Evolutionary conservation across 2,329 filamentous ascomycete species (phyloP), one percentile per base, ranked within the genome.

Genomic region (Diaporthe sp.): DNA sequence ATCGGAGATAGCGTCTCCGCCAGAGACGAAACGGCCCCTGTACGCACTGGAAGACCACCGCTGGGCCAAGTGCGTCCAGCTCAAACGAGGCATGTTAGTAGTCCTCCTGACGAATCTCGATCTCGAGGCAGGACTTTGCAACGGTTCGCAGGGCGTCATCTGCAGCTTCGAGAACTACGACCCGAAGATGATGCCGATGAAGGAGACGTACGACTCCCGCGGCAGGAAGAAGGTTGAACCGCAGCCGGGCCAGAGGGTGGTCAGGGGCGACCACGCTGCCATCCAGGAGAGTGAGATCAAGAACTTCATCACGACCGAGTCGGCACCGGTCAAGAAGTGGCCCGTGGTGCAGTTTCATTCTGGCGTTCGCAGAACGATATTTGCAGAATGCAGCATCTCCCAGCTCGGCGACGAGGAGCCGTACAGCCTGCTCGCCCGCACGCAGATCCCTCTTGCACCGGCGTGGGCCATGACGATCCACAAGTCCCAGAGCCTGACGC

Each of bases 391-490:
- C 79, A 84, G 85, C 13, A 81, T 89, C 39, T 86, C 83, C 25
- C 83, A 88, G 71, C 77, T 89, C 0, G 89, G 89, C 2, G 82
- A 86, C 55, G 80, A 83, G 2, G 28, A 80, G 68, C 88, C 89
- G 0, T 88, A 87, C 77, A 87, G 85, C 49, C 78, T 88, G 1
- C 80, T 92, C 0, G 84, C 85, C 1, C 85, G 92, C n/a, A 91
- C 90, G 0, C 91, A 93, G 79, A 86, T 93, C 8, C 92, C 92
- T 0, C 84, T 93, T 0, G 82, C 87, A 1, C 85, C 90, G 0
- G 92, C 88, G 0, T 93, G 91, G 89, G 92, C 92, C 0, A 87
- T 92, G 79, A 93, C 88, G 0, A 88, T 92, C 2, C 92, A 93
- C 80, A 92, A 92, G 80, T 87, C 86, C 5, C 90, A 93, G 82